phyloP scores from a whole-genome alignment of 306 rosid genomes.

The Inga leiocalycina region DNA sequence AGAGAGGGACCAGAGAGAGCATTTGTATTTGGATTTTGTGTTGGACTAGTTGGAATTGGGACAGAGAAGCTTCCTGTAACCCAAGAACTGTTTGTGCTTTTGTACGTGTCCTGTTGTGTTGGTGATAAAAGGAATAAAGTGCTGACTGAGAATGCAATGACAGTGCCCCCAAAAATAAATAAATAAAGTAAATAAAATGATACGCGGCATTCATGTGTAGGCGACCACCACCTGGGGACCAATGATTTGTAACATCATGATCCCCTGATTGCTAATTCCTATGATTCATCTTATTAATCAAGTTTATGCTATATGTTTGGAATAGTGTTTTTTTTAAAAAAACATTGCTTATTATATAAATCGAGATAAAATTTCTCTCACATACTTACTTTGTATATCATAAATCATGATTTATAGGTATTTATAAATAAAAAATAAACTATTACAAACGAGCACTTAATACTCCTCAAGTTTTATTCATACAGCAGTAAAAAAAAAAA shows the following conservation, averaged over 20 bases:
- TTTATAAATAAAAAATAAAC: no score
- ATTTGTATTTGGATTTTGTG: conserved; percentile 50
- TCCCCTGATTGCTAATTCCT: neutral
- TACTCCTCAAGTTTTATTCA: no score
- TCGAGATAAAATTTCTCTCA: no score
- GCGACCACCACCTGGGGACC: neutral
- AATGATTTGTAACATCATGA: conserved; percentile 29
- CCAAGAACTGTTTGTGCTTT: conserved; percentile 37
- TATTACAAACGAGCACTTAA: no score
- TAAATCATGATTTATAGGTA: no score
- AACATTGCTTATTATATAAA: no score
- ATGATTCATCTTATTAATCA: neutral
- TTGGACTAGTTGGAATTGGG: conserved; percentile 40
- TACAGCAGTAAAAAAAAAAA: rapidly evolving
- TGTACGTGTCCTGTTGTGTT: conserved; percentile 27
- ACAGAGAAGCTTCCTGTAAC: conserved; percentile 46
- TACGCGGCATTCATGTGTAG: neutral
- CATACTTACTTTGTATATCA: no score
- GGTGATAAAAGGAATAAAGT: conserved; percentile 33
- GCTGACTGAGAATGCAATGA: conserved; percentile 27
- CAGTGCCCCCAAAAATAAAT: conserved; percentile 1
- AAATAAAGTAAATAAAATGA: neutral
- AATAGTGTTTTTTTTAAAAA: no score
- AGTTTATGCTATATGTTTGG: no score
- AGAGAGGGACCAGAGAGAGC: conserved; percentile 36